Conservation (phyloP, 106 monocot genomes). For the Dendrobium chrysotoxum region DNA sequence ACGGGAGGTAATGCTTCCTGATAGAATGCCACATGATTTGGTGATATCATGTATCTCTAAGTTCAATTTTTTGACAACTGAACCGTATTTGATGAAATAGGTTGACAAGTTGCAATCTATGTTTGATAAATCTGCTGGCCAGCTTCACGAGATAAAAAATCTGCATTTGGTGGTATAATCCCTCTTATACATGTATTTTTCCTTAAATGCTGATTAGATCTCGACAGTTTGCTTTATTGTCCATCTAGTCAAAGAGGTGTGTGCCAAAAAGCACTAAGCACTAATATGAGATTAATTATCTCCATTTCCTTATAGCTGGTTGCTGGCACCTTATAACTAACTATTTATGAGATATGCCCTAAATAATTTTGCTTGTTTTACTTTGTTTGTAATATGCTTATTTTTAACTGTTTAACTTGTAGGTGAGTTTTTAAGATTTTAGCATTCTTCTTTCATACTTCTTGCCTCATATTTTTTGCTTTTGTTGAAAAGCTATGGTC, state of each 20-base stretch:
- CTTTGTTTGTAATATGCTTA: neutral
- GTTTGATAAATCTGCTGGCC: constrained; percentile 39
- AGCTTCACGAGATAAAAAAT: constrained; percentile 56
- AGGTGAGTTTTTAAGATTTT: no score
- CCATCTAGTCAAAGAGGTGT: neutral
- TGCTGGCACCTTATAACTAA: neutral
- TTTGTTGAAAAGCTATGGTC: neutral
- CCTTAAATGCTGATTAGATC: neutral
- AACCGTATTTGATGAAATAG: constrained; percentile 24
- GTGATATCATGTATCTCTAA: neutral
- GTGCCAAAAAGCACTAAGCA: neutral
- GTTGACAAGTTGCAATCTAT: constrained; percentile 40
- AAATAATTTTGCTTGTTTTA: neutral
- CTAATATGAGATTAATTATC: neutral
- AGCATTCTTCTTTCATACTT: no score
- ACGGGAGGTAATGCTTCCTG: constrained; percentile 44
- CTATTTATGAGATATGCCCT: neutral
- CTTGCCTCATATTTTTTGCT: no score
- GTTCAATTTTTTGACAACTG: neutral
- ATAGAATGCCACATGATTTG: neutral
- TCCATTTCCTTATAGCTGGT: neutral
- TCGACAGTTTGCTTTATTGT: neutral
- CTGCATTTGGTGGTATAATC: constrained; percentile 46
- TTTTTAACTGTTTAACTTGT: neutral
- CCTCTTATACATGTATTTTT: constrained; percentile 1